phyloP scores from a whole-genome alignment of 495 filamentous ascomycete species.

The Neurospora sp. region DNA sequence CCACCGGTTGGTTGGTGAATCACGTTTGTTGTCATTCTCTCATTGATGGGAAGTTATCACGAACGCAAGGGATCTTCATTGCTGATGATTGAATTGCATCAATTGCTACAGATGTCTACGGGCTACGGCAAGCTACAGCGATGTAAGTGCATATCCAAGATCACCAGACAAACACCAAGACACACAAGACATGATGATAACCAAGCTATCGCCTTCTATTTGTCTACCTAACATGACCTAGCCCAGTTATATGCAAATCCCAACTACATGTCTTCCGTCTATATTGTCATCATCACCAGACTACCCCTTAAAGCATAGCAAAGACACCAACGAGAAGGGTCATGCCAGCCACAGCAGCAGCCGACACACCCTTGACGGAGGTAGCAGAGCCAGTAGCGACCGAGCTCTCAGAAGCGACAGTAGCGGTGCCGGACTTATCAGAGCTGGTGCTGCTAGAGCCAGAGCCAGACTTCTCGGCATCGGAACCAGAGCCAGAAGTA shows the following conservation, averaged over 20 bases:
- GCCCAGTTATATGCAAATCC: not conserved
- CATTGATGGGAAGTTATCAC: not conserved
- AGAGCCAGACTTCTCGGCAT: conserved; percentile 11
- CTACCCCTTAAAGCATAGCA: conserved; percentile 12
- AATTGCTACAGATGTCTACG: not conserved
- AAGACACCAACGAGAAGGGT: conserved; percentile 15
- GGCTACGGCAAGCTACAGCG: not conserved
- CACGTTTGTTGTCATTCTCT: not conserved
- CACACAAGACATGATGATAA: not conserved
- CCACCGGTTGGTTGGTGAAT: not conserved
- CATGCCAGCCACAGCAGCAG: conserved; percentile 7
- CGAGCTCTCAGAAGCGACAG: not conserved
- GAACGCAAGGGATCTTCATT: not conserved
- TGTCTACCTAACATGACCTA: not conserved
- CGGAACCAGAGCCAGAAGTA: conserved; percentile 6
- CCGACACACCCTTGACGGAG: conserved; percentile 10
- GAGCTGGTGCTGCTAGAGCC: conserved; percentile 11
- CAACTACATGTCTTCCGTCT: not conserved
- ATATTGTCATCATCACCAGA: not conserved
- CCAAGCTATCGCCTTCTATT: not conserved
- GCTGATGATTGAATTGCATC: not conserved
- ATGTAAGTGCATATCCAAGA: not conserved
- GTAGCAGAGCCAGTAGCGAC: not conserved
- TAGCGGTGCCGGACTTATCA: not conserved
- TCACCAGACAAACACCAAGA: not conserved